These are phyloP conservation scores for Tephrocybe sp. DNA, from an alignment of 768 basidiomycete genomes.

Conservation along the genomic window DNA sequence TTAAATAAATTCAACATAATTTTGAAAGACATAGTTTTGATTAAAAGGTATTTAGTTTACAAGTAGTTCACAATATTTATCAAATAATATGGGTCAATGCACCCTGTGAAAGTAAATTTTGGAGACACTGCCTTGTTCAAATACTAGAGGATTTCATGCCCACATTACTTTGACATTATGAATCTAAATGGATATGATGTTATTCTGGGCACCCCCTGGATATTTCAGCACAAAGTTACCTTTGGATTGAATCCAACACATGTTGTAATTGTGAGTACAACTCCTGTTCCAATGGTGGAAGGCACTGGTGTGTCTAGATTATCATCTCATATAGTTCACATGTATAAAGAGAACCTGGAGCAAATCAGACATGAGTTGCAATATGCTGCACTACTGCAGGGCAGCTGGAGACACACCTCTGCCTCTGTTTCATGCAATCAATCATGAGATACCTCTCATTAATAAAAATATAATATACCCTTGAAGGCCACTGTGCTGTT, in stretches of 20 bases:
- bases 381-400: not conserved
- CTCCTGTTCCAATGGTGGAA: not conserved
- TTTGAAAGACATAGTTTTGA: too few species aligned
- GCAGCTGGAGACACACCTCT: conserved; percentile 25
- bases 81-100: too few species aligned
- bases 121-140: not conserved
- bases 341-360: conserved; percentile 13
- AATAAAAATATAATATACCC: conserved; percentile 19
- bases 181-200: not conserved
- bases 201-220: not conserved
- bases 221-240: not conserved
- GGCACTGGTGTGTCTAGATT: conserved; percentile 12
- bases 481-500: conserved; percentile 37
- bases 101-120: not conserved
- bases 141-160: not conserved
- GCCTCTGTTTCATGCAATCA: conserved; percentile 28
- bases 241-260: not conserved
- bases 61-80: too few species aligned
- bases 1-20: too few species aligned
- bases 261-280: not conserved
- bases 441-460: not conserved
- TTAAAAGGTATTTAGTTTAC: too few species aligned
- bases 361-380: conserved; percentile 16
- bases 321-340: conserved; percentile 2
- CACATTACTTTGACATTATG: not conserved